These are phyloP conservation scores for Ceratocystis huliohia DNA, from an alignment of 2,329 filamentous ascomycete species.

Conservation along the genomic window DNA sequence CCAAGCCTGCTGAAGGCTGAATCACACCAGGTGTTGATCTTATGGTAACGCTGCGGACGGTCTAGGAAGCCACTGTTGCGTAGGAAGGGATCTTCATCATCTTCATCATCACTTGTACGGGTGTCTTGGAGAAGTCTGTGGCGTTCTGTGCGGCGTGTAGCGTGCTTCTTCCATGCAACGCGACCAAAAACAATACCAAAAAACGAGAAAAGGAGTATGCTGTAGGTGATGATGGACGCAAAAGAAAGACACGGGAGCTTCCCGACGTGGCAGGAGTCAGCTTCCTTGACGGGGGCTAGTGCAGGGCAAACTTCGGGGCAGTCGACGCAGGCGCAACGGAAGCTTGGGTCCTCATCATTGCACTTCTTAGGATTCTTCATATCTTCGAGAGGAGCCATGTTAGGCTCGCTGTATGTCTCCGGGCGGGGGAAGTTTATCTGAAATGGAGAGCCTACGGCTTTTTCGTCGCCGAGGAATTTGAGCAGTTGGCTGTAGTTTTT, in stretches of 20 bases:
- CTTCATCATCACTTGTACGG: conserved; percentile 78
- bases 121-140: conserved; percentile 79
- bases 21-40: conserved; percentile 72
- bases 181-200: conserved; percentile 57
- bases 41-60: conserved; percentile 65
- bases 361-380: conserved; percentile 65
- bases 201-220: conserved; percentile 56
- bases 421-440: conserved; percentile 79
- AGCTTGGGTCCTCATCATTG: conserved; percentile 75
- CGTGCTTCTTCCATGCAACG: conserved; percentile 60
- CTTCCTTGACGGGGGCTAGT: conserved; percentile 60
- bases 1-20: conserved; percentile 68
- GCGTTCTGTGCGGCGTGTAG: conserved; percentile 63
- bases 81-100: conserved; percentile 55
- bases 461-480: conserved; percentile 87
- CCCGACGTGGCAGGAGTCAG: conserved; percentile 68
- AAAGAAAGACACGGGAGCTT: conserved; percentile 88
- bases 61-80: conserved; percentile 66
- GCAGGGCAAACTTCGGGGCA: conserved; percentile 76
- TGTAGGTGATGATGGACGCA: conserved; percentile 76
- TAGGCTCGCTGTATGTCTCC: conserved; percentile 36
- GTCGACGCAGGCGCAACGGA: conserved; percentile 86
- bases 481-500: conserved; percentile 79
- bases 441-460: conserved; percentile 82
- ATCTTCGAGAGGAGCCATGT: conserved; percentile 54